Evolutionary conservation across 805 yeast species (phyloP).

Genomic region (Nakazawaea wyomingensis): DNA sequence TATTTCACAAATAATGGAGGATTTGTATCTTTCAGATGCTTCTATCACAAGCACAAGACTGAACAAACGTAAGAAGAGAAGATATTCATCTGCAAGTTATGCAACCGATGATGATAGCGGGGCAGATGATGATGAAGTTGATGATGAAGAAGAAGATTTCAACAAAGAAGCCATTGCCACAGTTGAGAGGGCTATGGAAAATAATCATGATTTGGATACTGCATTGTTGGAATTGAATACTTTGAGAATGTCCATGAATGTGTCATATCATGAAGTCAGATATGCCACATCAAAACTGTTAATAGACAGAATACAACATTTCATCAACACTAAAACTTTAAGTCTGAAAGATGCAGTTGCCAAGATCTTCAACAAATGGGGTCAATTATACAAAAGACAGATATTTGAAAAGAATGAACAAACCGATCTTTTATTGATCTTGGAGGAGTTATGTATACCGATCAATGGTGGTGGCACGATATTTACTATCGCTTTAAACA

Average conservation of each 20-base stretch:
- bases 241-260: conserved; percentile 95
- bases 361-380: conserved; percentile 79
- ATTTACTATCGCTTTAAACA: conserved; percentile 45
- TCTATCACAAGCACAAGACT: conserved; percentile 43
- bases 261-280: conserved; percentile 88
- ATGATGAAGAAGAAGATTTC: conserved; percentile 68
- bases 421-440: conserved; percentile 55
- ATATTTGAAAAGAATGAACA: conserved; percentile 79
- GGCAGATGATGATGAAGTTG: conserved; percentile 25
- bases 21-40: conserved; percentile 45
- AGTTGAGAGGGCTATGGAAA: conserved; percentile 84
- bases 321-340: conserved; percentile 71
- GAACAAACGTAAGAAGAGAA: conserved; percentile 33
- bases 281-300: conserved; percentile 73
- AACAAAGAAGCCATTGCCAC: conserved; percentile 90
- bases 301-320: conserved; percentile 62
- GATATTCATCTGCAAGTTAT: conserved; percentile 26
- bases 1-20: conserved; percentile 36
- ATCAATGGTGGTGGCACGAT: conserved; percentile 44
- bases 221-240: conserved; percentile 91
- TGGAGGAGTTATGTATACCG: conserved; percentile 43
- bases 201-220: conserved; percentile 89
- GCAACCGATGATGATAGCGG: conserved; percentile 29
- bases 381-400: conserved; percentile 73
- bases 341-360: conserved; percentile 70